Percentiles rank a stretch among this genome's conserved stretches.
phyloP scores from a whole-genome alignment of 805 yeast genomes.

The Teunomyces stri region DNA sequence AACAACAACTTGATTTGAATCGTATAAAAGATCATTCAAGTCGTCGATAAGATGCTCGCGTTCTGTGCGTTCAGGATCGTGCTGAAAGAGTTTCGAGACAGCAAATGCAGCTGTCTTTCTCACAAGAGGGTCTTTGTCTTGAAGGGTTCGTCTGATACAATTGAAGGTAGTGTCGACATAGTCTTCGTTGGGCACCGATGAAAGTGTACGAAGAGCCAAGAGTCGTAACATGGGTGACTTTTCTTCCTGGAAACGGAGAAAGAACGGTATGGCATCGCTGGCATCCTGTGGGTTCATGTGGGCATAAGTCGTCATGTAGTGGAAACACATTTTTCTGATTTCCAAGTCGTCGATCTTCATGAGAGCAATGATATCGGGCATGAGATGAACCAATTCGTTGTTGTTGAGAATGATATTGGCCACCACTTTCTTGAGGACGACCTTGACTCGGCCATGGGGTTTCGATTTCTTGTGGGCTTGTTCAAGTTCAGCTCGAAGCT shows the following conservation, averaged over 20 bases:
- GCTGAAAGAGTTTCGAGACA: conserved; percentile 64
- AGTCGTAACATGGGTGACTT: conserved; percentile 49
- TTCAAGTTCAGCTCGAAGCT: conserved; percentile 40
- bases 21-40: conserved; percentile 55
- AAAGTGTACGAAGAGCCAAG: conserved; percentile 61
- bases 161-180: conserved; percentile 47
- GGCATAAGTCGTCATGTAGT: conserved; percentile 62
- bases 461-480: conserved; percentile 43
- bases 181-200: conserved; percentile 55
- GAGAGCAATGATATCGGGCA: conserved; percentile 43
- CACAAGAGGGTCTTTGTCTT: conserved; percentile 55
- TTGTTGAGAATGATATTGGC: conserved; percentile 85
- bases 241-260: conserved; percentile 53
- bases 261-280: conserved; percentile 51
- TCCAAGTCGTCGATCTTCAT: conserved; percentile 14
- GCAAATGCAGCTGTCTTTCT: conserved; percentile 69
- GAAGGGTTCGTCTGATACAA: conserved; percentile 32
- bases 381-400: conserved; percentile 65
- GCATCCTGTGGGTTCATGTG: conserved; percentile 56
- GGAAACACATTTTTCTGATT: conserved; percentile 51
- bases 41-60: conserved; percentile 42
- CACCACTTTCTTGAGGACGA: conserved; percentile 62
- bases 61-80: conserved; percentile 47
- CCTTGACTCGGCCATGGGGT: conserved; percentile 35
- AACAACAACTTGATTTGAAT: conserved; percentile 58